Evolutionary conservation across 2,329 filamentous ascomycete genomes (phyloP), one percentile per base, ranked within the genome.

Genomic region (Pestalotiopsis fici): DNA sequence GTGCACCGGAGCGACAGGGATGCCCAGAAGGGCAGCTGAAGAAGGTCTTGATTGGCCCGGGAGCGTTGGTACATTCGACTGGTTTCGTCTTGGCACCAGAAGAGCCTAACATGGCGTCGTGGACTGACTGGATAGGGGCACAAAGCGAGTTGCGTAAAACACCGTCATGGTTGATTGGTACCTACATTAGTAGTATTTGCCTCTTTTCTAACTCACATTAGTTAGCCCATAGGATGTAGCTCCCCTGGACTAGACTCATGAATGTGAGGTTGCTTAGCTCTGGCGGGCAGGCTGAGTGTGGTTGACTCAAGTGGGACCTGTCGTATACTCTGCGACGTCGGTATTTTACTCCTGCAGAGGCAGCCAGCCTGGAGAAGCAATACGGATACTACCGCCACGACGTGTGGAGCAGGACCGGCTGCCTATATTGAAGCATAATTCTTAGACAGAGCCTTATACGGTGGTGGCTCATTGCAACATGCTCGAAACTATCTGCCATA

Each of bases 21-120:
- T 66, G 11, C 65, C 63, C 23, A 59, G 54, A 66, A 69, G 37
- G 57, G 64, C 31, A 68, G 57, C 55, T 23, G 54, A 31, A 25
- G 37, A 37, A 6, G 3, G 35, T 23, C n/a, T 31, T 66, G 59
- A 64, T 66, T 56, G 64, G 64, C 56, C 28, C 25, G 28, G 55
- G 59, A 39, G 13, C 23, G 55, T n/a, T 31, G 18, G 43, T 39
- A 66, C 67, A 67, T 69, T 71, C 71, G 73, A 71, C 70, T 71
- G 76, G 78, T 79, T 78, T 79, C 77, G 77, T 72, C 74, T 72
- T 73, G 72, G 73, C 71, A 71, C 67, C 70, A 69, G 59, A 71
- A 65, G 66, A 35, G 67, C 67, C 69, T 73, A 72, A 71, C 69
- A 74, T 60, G 69, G 65, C 64, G 62, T 64, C 55, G 31, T 35